Base-by-base conservation (phyloP, 139 green algal species). In the Eudorina sp. region DNA sequence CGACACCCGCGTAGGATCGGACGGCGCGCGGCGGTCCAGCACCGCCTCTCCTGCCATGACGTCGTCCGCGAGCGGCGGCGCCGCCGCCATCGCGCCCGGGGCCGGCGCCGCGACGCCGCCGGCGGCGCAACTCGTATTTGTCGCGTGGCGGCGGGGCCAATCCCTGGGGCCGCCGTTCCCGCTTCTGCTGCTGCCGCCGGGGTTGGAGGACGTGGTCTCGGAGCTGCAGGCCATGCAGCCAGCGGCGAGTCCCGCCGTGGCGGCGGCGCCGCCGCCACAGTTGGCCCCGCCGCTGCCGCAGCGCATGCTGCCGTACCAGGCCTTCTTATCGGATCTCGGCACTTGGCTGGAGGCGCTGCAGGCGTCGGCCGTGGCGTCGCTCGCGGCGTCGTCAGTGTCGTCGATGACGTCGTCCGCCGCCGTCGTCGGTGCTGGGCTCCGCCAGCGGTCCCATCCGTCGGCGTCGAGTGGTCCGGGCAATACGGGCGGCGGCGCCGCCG, bases 261-360 rank as follows among this genome's bases (percentile, higher is more conserved):
- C n/a, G n/a, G n/a, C n/a, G n/a, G n/a, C 41, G 29, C 40, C n/a
- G 31, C 38, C n/a, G 21, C 2, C 3, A 3, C 55, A 48, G 21
- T 5, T 23, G 25, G 23, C 40, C 11, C 46, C 43, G 60, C 4
- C 14, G 41, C 0, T n/a, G n/a, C n/a, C n/a, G n/a, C n/a, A n/a
- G n/a, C n/a, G n/a, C n/a, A n/a, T n/a, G n/a, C n/a, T 27, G 18
- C 46, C 80, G 3, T 76, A 77, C 80, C n/a, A 64, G 27, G 60
- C 80, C 60, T 86, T 86, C 27, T 18, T 86, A 2, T 3, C 60
- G 16, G 80, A 86, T 60, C 43, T 86, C 6, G 80, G 80, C 13
- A 76, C 45, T 38, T 86, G 80, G 80, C 60, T 86, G n/a, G 80
- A 86, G 62, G 60, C 60, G 0, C 23, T 86, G n/a, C 60, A 62